These are phyloP conservation scores for Tetracentron sinense DNA, from an alignment of 164 flowering plant species.

Conservation along the genomic window DNA sequence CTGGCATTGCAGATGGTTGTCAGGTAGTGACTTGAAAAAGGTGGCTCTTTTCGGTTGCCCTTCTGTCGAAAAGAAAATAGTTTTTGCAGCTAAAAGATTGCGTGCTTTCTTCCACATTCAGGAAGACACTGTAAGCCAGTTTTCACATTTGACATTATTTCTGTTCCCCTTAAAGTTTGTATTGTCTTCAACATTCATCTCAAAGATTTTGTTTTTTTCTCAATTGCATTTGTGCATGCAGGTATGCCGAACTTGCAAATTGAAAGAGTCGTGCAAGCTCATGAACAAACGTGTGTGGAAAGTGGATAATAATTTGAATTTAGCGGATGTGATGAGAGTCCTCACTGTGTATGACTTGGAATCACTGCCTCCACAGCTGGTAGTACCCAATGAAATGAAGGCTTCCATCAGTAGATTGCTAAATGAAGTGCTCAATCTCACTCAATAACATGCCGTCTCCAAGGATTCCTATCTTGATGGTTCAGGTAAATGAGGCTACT, in stretches of 20 bases:
- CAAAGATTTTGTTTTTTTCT: not conserved
- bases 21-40: slow-evolving; percentile 60
- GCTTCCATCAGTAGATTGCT: slow-evolving; percentile 41
- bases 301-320: slow-evolving; percentile 27
- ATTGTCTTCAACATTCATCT: not conserved
- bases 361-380: slow-evolving; percentile 31
- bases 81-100: slow-evolving; percentile 66
- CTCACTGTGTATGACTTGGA: slow-evolving; percentile 50
- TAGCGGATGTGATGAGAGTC: slow-evolving; percentile 49
- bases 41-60: slow-evolving; percentile 89
- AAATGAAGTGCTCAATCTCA: slow-evolving; percentile 48
- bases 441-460: slow-evolving; percentile 13
- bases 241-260: slow-evolving; percentile 64
- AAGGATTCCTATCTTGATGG: not conserved
- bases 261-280: slow-evolving; percentile 58
- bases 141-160: not conserved
- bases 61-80: slow-evolving; percentile 35
- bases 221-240: slow-evolving; percentile 22
- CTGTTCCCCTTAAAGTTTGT: not conserved
- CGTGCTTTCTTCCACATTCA: slow-evolving; percentile 53
- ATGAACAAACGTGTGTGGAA: slow-evolving; percentile 39
- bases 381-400: slow-evolving; percentile 48
- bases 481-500: slow-evolving; percentile 3
- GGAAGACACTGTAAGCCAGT: slow-evolving; percentile 60
- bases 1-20: slow-evolving; percentile 55